Evolutionary conservation across 352 stramenopile genomes (phyloP).

Genomic region (Pythium brassicae): DNA sequence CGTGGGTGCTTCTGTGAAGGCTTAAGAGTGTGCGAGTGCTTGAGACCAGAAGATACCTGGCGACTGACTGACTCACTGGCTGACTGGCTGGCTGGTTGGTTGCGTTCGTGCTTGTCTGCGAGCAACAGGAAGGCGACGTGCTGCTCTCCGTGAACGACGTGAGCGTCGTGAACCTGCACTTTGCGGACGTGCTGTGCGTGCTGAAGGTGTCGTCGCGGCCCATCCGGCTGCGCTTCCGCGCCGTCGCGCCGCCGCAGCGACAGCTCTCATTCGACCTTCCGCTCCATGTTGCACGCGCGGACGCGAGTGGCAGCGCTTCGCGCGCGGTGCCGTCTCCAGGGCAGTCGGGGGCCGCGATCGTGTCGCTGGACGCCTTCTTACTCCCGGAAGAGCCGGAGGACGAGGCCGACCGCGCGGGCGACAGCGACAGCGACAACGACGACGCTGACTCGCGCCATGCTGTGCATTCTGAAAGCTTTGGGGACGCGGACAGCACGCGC

Average conservation of each 20-base stretch:
- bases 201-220: conserved; percentile 63
- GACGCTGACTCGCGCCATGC: conserved; percentile 65
- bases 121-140: conserved; percentile 57
- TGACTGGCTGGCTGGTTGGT: neutral
- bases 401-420: conserved; percentile 50
- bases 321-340: neutral
- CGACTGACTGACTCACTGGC: too few relatives aligned
- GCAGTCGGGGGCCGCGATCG: neutral
- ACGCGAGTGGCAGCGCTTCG: conserved; percentile 2
- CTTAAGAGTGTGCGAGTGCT: neutral
- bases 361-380: conserved; percentile 29
- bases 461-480: conserved; percentile 75
- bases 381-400: conserved; percentile 33
- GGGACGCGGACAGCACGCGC: conserved; percentile 60
- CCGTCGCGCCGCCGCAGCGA: conserved; percentile 19
- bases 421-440: conserved; percentile 40
- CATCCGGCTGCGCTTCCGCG: conserved; percentile 62
- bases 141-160: conserved; percentile 68
- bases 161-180: conserved; percentile 57
- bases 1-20: neutral
- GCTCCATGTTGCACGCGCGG: conserved; percentile 14
- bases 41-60: neutral
- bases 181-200: conserved; percentile 61
- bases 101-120: conserved; percentile 9
- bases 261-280: neutral